Conservation (phyloP, 2,329 filamentous ascomycete genomes). For the Sporothrix variecibatus region DNA sequence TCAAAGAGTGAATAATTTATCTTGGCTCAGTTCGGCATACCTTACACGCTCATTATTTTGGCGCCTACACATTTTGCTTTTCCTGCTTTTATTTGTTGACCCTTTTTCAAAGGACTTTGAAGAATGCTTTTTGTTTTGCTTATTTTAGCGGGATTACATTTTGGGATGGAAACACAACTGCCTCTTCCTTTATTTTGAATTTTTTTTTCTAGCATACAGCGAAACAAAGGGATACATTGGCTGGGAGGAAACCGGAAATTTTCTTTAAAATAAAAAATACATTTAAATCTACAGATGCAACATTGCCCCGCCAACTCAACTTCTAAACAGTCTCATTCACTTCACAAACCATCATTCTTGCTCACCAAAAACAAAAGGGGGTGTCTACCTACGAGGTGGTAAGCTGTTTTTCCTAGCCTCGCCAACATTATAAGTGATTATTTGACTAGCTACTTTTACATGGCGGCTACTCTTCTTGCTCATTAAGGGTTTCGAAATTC, state of each 20-base stretch:
- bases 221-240: background rate
- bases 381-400: background rate
- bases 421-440: conserved; percentile 9
- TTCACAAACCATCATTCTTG: background rate
- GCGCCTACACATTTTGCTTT: background rate
- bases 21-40: background rate
- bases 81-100: background rate
- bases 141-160: background rate
- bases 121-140: background rate
- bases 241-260: background rate
- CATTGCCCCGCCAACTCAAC: background rate
- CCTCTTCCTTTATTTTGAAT: background rate
- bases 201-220: background rate
- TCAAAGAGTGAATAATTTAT: background rate
- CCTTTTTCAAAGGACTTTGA: background rate
- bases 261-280: background rate
- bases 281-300: background rate
- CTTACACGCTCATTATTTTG: background rate
- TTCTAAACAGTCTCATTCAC: background rate
- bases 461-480: background rate
- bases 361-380: background rate
- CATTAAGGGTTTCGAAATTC: background rate
- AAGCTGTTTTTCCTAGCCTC: background rate
- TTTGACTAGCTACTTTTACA: background rate
- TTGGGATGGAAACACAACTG: background rate